Evolutionary conservation across 768 basidiomycete genomes (phyloP), one percentile per base, ranked within the genome.

Genomic region (Gymnopilus junonius): DNA sequence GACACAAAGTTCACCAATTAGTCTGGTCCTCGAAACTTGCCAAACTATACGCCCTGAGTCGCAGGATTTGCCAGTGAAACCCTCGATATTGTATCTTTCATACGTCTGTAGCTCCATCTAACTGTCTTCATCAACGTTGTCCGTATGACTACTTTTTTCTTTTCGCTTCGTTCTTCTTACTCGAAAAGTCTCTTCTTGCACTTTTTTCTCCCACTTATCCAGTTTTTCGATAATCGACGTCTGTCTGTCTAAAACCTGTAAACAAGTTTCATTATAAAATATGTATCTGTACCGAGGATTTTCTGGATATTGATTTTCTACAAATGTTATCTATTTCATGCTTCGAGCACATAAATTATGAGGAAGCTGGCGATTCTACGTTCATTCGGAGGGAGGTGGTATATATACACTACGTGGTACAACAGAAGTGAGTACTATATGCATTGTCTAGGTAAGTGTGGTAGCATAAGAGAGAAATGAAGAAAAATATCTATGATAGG

Each of bases 231-330:
- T 55, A 55, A 55, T 55, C 23, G 7, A 55, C 23, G 8, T 25
- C 54, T n/a, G 7, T 27, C 17, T 4, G 10, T 50, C 6, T 25
- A n/a, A 40, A 51, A 20, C 15, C 35, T 55, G 40, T 42, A 43
- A 27, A 15, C 5, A 11, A 14, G 15, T 39, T 65, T 65, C 48
- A 56, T 61, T 66, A 63, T 65, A 37, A 59, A 61, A 65, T 65
- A 65, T 68, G 64, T 68, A 68, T 54, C 48, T 67, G 66, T 65
- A 65, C 39, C 21, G 58, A 34, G 51, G 27, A 32, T 15, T 50
- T 43, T 17, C 35, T 23, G 39, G 48, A 58, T 51, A 50, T 56
- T 17, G 21, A 39, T 34, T 21, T 53, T 27, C 29, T 57, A 11
- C 23, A 21, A 32, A 43, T 35, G 61, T 57, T 23, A 48, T 20